phyloP scores from a whole-genome alignment of 495 filamentous ascomycete species.

The Pseudotulostoma volvatum region DNA sequence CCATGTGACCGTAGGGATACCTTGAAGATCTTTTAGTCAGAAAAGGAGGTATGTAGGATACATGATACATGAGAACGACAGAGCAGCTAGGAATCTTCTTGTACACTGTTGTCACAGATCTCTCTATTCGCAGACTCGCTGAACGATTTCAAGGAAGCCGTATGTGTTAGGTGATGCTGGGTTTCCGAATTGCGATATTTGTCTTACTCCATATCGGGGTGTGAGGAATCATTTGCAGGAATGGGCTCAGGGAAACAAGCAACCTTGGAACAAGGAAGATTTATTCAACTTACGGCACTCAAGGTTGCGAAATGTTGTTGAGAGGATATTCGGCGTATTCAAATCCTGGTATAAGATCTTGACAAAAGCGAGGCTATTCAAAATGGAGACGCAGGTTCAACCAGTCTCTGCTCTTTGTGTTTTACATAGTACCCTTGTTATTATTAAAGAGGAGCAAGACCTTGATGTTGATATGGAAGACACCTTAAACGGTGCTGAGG shows the following conservation, averaged over 20 bases:
- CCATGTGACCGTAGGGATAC: too few species aligned
- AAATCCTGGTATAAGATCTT: neutral
- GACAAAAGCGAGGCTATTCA: neutral
- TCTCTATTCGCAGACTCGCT: too few species aligned
- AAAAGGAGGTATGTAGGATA: too few species aligned
- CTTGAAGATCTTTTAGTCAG: too few species aligned
- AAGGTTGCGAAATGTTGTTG: neutral
- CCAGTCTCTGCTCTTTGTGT: neutral
- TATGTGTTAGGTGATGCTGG: neutral
- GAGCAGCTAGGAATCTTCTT: too few species aligned
- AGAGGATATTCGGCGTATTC: neutral
- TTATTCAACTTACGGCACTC: too few species aligned
- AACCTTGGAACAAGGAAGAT: neutral
- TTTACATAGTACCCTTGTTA: neutral
- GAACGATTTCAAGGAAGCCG: too few species aligned
- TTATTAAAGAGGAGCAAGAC: neutral
- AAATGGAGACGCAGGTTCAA: neutral
- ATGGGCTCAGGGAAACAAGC: neutral
- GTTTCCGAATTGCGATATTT: neutral
- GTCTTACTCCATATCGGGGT: neutral
- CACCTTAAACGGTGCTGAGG: too few species aligned
- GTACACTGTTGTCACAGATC: too few species aligned
- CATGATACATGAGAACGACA: too few species aligned
- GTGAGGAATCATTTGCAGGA: neutral
- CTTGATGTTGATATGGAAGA: neutral